Conservation (phyloP, 345 rosid genomes). For the Cochlearia excelsa region DNA sequence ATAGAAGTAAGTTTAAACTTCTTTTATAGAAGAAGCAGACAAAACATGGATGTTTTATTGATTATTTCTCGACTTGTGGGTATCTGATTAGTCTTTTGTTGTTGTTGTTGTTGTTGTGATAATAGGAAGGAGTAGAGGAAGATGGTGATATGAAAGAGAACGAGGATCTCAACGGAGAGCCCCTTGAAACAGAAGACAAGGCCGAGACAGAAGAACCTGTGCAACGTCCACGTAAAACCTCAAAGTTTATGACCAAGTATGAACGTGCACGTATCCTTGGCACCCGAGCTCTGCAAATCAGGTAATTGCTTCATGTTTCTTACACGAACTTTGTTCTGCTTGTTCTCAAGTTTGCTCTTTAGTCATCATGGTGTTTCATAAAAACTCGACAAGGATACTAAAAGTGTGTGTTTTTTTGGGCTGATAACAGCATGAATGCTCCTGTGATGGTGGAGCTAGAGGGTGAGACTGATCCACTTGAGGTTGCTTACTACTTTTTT, state of each 20-base stretch:
- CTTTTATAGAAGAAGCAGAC: background rate
- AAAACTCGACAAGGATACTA: too few species aligned
- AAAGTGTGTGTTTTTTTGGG: constrained; percentile 10
- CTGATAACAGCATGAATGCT: constrained; percentile 76
- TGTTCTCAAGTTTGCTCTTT: background rate
- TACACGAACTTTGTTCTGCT: background rate
- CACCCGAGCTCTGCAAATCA: constrained; percentile 77
- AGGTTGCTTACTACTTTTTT: constrained; percentile 43
- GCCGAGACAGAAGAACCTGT: constrained; percentile 42
- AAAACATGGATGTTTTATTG: background rate
- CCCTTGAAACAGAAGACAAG: constrained; percentile 61
- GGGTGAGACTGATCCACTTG: constrained; percentile 86
- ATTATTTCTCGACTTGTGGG: too few species aligned
- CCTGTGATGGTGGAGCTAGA: constrained; percentile 93
- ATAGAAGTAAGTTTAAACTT: constrained; percentile 53
- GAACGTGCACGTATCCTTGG: constrained; percentile 88
- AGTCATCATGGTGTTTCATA: background rate
- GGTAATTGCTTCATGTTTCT: constrained; percentile 34
- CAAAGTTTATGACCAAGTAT: constrained; percentile 76
- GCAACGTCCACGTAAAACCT: constrained; percentile 59
- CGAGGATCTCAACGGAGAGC: constrained; percentile 58
- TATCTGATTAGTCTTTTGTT: too few species aligned
- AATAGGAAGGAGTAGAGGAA: constrained; percentile 78
- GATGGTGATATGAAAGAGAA: constrained; percentile 53
- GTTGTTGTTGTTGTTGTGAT: too few species aligned